A percentile compares a stretch with the other conserved stretches of the same genome.
Evolutionary conservation across 2,329 filamentous ascomycete species (phyloP).

Genomic region (Pseudogymnoascus sp.): DNA sequence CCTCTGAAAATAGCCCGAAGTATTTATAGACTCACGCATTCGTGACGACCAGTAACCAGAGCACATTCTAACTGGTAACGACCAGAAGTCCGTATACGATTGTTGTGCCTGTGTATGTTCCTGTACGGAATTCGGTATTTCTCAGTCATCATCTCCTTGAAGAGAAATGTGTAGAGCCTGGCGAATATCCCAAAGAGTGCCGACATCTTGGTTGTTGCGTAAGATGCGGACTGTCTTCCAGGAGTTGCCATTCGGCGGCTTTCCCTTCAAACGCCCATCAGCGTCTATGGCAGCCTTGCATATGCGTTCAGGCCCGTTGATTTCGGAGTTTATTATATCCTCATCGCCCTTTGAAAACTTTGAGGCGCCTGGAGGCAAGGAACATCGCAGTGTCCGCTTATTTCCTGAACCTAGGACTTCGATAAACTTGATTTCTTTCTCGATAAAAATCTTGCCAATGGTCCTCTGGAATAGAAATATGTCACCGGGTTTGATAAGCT

Average conservation of each 20-base stretch:
- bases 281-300: neutral
- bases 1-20: neutral
- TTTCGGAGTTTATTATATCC: conserved; percentile 6
- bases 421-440: conserved; percentile 10
- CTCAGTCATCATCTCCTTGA: conserved; percentile 8
- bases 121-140: conserved; percentile 13
- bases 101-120: neutral
- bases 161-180: conserved; percentile 9
- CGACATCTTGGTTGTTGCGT: conserved; percentile 8
- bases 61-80: neutral
- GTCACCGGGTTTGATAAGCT: conserved; percentile 4
- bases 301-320: conserved; percentile 8
- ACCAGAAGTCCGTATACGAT: neutral
- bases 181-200: conserved; percentile 13
- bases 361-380: neutral
- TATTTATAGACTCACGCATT: neutral
- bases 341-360: conserved; percentile 2
- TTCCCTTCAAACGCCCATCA: neutral
- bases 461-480: conserved; percentile 6
- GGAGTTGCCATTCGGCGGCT: conserved; percentile 8
- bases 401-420: neutral
- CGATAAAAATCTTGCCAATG: neutral
- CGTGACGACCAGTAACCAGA: neutral
- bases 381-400: neutral
- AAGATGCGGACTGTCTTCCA: conserved; percentile 9